Conservation (phyloP, 2,329 filamentous ascomycete species). For the Periconia sp. region DNA sequence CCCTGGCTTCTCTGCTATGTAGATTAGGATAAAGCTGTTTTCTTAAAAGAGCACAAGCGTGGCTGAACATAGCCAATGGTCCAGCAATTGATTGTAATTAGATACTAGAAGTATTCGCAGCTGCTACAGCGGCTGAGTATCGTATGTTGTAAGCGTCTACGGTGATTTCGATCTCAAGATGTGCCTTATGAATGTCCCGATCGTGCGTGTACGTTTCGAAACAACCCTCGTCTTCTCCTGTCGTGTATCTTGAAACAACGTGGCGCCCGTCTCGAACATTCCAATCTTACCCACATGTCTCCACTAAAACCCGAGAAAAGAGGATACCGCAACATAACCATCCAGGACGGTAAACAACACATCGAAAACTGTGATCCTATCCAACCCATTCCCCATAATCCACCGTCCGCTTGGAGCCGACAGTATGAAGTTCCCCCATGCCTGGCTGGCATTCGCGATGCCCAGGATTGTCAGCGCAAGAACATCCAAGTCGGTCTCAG, state of each 20-base stretch:
- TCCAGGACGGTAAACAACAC: background rate
- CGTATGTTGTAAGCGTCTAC: too few species aligned
- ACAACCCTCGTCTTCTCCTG: background rate
- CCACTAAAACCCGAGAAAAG: background rate
- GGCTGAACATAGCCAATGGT: too few species aligned
- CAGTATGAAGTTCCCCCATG: background rate
- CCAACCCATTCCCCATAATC: slow-evolving; percentile 1
- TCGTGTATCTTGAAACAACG: background rate
- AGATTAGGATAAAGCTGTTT: too few species aligned
- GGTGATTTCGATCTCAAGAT: too few species aligned
- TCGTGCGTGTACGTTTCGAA: background rate
- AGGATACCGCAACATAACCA: background rate
- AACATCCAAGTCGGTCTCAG: background rate
- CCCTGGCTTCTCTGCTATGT: too few species aligned
- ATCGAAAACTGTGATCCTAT: slow-evolving; percentile 2
- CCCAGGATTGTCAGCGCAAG: background rate
- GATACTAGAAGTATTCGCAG: too few species aligned
- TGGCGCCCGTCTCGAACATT: background rate
- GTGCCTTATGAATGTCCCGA: background rate
- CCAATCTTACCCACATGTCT: too few species aligned
- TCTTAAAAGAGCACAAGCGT: too few species aligned
- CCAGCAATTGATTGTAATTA: too few species aligned
- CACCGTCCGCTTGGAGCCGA: background rate
- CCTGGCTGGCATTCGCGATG: slow-evolving; percentile 3
- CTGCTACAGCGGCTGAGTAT: too few species aligned